A percentile compares a stretch with the other conserved stretches of the same genome.
Conservation (phyloP, 352 stramenopile species). For the Phytophthora podocarpi region DNA sequence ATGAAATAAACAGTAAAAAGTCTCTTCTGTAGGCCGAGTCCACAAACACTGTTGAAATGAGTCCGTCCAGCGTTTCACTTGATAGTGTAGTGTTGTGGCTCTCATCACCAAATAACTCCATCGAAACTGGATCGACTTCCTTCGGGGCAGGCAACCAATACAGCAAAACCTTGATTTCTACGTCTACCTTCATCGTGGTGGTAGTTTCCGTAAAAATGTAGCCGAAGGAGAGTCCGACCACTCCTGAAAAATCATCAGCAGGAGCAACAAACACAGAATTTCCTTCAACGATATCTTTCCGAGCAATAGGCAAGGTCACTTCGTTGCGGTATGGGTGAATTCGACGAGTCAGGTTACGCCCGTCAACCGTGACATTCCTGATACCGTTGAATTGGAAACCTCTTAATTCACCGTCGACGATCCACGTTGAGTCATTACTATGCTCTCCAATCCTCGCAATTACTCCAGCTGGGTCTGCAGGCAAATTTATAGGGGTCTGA, state of each 20-base stretch:
- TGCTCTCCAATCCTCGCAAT: not conserved
- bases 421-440: not conserved
- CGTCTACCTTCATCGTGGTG: constrained; percentile 20
- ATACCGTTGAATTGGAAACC: constrained; percentile 6
- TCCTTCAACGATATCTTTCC: constrained; percentile 5
- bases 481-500: constrained; percentile 11
- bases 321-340: not conserved
- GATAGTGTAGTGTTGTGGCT: constrained; percentile 16
- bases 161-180: constrained; percentile 17
- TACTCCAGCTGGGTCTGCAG: constrained; percentile 17
- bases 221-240: constrained; percentile 8
- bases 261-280: constrained; percentile 10
- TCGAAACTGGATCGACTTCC: constrained; percentile 18
- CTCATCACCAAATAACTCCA: constrained; percentile 11
- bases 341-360: constrained; percentile 8
- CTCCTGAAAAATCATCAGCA: constrained; percentile 13
- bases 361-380: constrained; percentile 8
- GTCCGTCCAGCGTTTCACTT: constrained; percentile 6
- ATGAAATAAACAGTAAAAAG: constrained; percentile 26
- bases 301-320: constrained; percentile 5
- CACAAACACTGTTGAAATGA: constrained; percentile 25
- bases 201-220: constrained; percentile 22
- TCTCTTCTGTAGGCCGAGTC: constrained; percentile 20
- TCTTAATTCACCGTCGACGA: constrained; percentile 14
- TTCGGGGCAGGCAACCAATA: constrained; percentile 23